These are phyloP conservation scores for Malus hybrid DNA, from an alignment of 331 rosid species.

Conservation along the genomic window DNA sequence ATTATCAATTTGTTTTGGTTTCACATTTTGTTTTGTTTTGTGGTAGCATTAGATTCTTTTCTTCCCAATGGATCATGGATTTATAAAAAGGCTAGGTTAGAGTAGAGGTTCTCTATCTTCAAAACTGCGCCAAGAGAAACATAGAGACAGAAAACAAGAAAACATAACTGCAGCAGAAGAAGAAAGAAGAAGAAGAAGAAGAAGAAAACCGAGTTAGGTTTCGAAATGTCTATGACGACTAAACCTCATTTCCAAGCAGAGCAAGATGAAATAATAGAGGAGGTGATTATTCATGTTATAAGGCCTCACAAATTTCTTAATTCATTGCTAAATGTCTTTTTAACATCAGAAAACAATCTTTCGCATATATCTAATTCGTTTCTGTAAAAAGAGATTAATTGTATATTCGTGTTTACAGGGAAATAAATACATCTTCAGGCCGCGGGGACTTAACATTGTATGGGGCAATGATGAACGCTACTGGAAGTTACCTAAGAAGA, in stretches of 20 bases:
- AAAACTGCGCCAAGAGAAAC: neutral
- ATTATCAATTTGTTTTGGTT: neutral
- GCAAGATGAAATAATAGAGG: accelerated
- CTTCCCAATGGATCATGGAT: neutral
- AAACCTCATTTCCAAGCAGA: conserved; percentile 17
- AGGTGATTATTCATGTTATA: neutral
- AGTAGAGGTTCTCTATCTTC: neutral
- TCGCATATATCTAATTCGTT: no score
- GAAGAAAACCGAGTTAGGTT: neutral
- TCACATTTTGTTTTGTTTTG: neutral
- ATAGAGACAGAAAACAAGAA: neutral
- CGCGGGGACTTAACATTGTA: conserved; percentile 43
- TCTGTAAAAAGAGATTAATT: neutral
- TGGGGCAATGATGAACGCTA: conserved; percentile 74
- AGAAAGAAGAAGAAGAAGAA: neutral
- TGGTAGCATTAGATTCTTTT: neutral
- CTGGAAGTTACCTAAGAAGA: conserved; percentile 26
- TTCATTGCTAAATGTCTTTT: neutral
- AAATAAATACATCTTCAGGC: neutral
- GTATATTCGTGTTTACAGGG: neutral
- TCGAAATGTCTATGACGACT: conserved; percentile 4
- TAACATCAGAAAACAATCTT: no score
- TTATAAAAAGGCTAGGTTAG: neutral
- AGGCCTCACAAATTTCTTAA: neutral
- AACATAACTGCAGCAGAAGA: neutral